Evolutionary conservation across 345 rosid species (phyloP), one percentile per base, ranked within the genome.

Genomic region (Arabidopsis suecica): DNA sequence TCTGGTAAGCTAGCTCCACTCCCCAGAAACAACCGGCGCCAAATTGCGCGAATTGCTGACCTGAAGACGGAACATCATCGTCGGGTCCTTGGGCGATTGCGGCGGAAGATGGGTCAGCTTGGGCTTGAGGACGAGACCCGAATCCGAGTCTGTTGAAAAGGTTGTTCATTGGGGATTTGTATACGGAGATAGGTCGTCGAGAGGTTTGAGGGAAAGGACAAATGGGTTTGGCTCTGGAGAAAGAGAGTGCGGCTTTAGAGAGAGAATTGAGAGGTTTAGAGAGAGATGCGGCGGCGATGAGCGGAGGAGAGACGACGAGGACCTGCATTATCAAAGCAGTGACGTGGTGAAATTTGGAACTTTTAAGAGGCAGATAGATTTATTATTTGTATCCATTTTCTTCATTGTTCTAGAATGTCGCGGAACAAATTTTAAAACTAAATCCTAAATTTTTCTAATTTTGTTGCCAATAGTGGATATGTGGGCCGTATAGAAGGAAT

Each of bases 21-120:
- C 97, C 92, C 97, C 96, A 94, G 84, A 94, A 94, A 72, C 98
- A 94, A n/a, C 97, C 96, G 0, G 96, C 97, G 44, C 93, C 97
- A 78, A 94, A 91, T 67, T 91, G 87, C 3, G 96, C 95, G 11
- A 91, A 81, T 76, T 84, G 86, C 79, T 77, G 84, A 53, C 71
- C 78, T 0, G 89, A 81, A 0, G 82, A 86, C 0, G 91, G 86
- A 25, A 40, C 77, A 76, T 93, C 97, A 2, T 61, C 79, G 72
- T 93, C 98, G 8, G 83, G 88, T 34, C 83, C 89, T 65, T 82
- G 81, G 5, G 93, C 89, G 25, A 79, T 79, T n/a, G 82, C 81
- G 44, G 81, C 65, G 12, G 81, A 67, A 45, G 78, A 8, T 0
- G 81, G 81, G 40, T 78, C 78, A 32, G 11, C 16, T 63, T 62